These are phyloP conservation scores for Leptodontidium sp. DNA, from an alignment of 2,329 filamentous ascomycete species.

Conservation along the genomic window DNA sequence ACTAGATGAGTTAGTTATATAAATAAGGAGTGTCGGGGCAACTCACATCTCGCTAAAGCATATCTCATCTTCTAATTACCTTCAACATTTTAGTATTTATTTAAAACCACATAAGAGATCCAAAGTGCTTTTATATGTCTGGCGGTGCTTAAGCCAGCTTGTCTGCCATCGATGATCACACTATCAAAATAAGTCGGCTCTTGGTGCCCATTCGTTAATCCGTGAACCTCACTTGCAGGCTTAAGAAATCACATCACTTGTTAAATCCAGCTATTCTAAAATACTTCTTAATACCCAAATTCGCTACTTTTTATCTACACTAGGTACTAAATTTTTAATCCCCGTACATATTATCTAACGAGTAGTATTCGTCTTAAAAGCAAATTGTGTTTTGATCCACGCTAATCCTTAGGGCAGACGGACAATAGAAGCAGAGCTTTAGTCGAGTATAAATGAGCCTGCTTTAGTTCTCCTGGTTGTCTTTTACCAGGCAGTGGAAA, in stretches of 20 bases:
- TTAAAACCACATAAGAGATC: slow-evolving; percentile 62
- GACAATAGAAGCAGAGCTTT: slow-evolving; percentile 12
- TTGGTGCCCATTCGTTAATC: background rate
- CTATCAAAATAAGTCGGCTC: slow-evolving; percentile 25
- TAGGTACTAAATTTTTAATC: slow-evolving; percentile 22
- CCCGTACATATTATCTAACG: slow-evolving; percentile 24
- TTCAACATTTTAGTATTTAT: slow-evolving; percentile 63
- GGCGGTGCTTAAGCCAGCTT: slow-evolving; percentile 63
- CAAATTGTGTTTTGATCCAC: slow-evolving; percentile 28
- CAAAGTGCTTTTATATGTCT: slow-evolving; percentile 66
- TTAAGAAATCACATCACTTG: slow-evolving; percentile 24
- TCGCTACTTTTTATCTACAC: slow-evolving; percentile 23
- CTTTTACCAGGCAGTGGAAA: slow-evolving; percentile 28
- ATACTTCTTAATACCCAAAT: slow-evolving; percentile 33
- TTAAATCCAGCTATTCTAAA: slow-evolving; percentile 26
- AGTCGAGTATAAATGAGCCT: slow-evolving; percentile 15
- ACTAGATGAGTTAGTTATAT: slow-evolving; percentile 20
- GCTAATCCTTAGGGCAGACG: slow-evolving; percentile 14
- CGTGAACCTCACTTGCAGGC: background rate
- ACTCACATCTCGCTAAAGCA: slow-evolving; percentile 29
- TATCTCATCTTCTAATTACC: slow-evolving; percentile 67
- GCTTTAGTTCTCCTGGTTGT: slow-evolving; percentile 17
- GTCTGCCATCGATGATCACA: slow-evolving; percentile 59
- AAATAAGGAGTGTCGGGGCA: background rate
- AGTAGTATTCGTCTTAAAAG: slow-evolving; percentile 30